These are phyloP conservation scores for Pseudotsuga menziesii DNA, from an alignment of 75 land plant genomes.

Conservation along the genomic window DNA sequence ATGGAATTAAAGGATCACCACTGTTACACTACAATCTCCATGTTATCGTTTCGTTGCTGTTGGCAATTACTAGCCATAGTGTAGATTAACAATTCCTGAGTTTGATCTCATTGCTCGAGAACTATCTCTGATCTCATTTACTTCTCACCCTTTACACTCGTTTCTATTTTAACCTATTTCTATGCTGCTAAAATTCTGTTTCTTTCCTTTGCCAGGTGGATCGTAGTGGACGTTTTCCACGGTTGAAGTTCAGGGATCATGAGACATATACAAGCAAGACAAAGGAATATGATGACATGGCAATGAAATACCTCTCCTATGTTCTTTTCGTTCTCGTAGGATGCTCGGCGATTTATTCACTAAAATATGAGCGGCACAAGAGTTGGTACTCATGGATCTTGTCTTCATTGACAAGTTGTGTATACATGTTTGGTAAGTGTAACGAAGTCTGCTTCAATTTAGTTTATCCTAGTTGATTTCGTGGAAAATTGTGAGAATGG, in stretches of 20 bases:
- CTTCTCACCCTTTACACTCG: too few relatives aligned
- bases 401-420: constrained; percentile 95
- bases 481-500: background rate
- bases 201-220: constrained; percentile 61
- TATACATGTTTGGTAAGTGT: constrained; percentile 93
- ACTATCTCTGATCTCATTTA: too few relatives aligned
- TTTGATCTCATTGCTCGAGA: too few relatives aligned
- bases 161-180: background rate
- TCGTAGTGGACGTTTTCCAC: constrained; percentile 69
- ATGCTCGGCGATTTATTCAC: constrained; percentile 82
- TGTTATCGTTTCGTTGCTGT: too few relatives aligned
- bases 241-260: constrained; percentile 83
- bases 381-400: constrained; percentile 99
- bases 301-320: constrained; percentile 94
- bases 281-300: constrained; percentile 98
- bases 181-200: background rate
- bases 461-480: background rate
- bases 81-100: too few relatives aligned
- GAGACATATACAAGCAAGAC: constrained; percentile 96
- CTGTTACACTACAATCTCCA: too few relatives aligned
- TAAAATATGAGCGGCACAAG: constrained; percentile 92
- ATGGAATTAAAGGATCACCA: too few relatives aligned
- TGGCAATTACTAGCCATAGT: too few relatives aligned
- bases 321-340: constrained; percentile 74
- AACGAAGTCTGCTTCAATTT: background rate